Evolutionary conservation across 306 rosid species (phyloP).

Genomic region (Malus sylvestris): DNA sequence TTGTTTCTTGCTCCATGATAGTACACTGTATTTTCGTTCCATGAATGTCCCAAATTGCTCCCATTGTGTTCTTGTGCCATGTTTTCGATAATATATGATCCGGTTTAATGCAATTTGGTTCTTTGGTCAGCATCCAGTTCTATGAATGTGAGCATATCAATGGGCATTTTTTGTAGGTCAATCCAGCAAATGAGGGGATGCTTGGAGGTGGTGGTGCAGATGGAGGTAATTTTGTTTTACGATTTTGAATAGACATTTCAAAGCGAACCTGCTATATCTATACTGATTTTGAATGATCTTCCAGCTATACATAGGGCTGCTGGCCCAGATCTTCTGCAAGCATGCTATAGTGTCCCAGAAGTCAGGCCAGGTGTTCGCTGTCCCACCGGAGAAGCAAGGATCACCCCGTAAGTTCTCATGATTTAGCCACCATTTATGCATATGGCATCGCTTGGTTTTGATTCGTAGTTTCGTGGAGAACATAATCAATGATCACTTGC

Average conservation of each 20-base stretch:
- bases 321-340: constrained; percentile 69
- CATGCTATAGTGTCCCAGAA: constrained; percentile 63
- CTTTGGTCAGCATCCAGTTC: background rate
- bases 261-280: background rate
- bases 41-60: background rate
- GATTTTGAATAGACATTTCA: background rate
- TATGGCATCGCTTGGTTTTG: background rate
- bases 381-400: constrained; percentile 90
- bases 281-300: background rate
- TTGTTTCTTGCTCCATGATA: background rate
- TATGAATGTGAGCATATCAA: background rate
- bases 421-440: background rate
- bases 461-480: background rate
- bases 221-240: constrained; percentile 52
- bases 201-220: constrained; percentile 95
- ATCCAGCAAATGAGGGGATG: constrained; percentile 91
- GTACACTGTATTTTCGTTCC: background rate
- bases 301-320: constrained; percentile 84
- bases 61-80: background rate
- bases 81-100: background rate
- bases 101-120: background rate
- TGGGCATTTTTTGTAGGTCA: constrained; percentile 40
- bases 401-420: constrained; percentile 53
- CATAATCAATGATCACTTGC: background rate
- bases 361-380: constrained; percentile 70